phyloP scores from a whole-genome alignment of 208 protist genomes.

The Trypanosomatidae sp. region DNA sequence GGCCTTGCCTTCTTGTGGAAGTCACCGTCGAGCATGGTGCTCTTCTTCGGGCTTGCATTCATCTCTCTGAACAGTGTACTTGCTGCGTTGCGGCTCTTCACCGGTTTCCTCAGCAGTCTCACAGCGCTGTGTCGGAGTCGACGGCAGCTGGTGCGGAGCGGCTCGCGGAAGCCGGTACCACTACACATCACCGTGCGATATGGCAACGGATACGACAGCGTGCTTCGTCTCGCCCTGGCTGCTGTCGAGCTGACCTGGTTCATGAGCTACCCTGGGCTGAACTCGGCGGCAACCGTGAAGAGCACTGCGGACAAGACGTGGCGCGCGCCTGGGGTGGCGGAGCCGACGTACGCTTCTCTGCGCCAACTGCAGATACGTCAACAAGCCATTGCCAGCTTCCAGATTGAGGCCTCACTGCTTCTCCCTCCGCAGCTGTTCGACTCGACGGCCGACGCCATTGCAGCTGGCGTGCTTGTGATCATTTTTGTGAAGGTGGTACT shows the following conservation, averaged over 20 bases:
- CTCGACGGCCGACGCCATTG: conserved; percentile 13
- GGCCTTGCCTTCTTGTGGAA: conserved; percentile 26
- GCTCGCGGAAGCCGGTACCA: conserved; percentile 22
- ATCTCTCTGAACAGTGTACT: conserved; percentile 21
- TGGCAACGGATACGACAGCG: conserved; percentile 55
- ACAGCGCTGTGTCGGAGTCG: conserved; percentile 16
- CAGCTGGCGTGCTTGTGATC: conserved; percentile 18
- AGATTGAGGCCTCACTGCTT: conserved; percentile 26
- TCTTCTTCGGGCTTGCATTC: conserved; percentile 29
- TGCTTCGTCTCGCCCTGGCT: conserved; percentile 39
- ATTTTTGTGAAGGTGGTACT: conserved; percentile 44
- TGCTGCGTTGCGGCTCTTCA: conserved; percentile 4
- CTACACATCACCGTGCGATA: conserved; percentile 39
- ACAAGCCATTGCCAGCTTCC: conserved; percentile 30
- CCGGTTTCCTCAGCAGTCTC: conserved; percentile 17
- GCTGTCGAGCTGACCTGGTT: conserved; percentile 54
- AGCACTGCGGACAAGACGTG: conserved; percentile 4
- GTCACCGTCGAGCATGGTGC: conserved; percentile 30
- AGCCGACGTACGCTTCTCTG: conserved; percentile 26
- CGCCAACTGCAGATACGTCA: conserved; percentile 23
- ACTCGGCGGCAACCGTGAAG: conserved; percentile 14
- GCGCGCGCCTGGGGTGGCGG: neutral
- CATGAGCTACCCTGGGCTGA: conserved; percentile 33
- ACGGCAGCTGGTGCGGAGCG: conserved; percentile 7
- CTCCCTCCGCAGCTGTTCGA: conserved; percentile 34